Evolutionary conservation across 306 rosid genomes (phyloP).

Genomic region (Lupinus albus): DNA sequence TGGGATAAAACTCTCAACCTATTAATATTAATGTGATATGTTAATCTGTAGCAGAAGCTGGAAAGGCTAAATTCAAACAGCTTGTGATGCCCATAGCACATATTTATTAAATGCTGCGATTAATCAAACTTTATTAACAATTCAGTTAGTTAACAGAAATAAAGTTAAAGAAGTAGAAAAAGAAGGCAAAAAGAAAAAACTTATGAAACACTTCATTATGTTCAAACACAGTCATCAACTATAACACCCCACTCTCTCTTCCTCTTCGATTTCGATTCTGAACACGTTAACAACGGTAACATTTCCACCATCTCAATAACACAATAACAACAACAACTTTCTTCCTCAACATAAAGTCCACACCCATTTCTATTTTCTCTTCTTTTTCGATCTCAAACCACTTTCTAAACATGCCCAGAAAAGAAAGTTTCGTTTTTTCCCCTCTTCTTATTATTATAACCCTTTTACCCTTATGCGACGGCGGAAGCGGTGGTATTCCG

Average conservation of each 20-base stretch:
- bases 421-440: constrained; percentile 9
- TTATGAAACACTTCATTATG: not conserved
- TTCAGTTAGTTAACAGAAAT: not conserved
- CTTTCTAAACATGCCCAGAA: constrained; percentile 41
- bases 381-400: not conserved
- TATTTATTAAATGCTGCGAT: not conserved
- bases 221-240: not conserved
- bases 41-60: too few relatives aligned
- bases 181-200: constrained; percentile 28
- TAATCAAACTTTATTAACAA: not conserved
- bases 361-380: constrained; percentile 14
- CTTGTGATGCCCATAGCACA: not conserved
- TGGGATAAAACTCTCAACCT: too few relatives aligned
- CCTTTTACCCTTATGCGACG: constrained; percentile 36
- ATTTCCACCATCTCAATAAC: constrained; percentile 38
- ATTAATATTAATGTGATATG: too few relatives aligned
- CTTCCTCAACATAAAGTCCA: constrained; percentile 5
- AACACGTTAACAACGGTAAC: constrained; percentile 55
- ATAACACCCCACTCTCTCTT: not conserved
- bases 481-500: constrained; percentile 37
- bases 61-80: too few relatives aligned
- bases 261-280: constrained; percentile 36
- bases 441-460: constrained; percentile 24
- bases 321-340: not conserved
- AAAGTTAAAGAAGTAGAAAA: not conserved